These are phyloP conservation scores for Myochromella boudieri DNA, from an alignment of 768 basidiomycete genomes.

Conservation along the genomic window DNA sequence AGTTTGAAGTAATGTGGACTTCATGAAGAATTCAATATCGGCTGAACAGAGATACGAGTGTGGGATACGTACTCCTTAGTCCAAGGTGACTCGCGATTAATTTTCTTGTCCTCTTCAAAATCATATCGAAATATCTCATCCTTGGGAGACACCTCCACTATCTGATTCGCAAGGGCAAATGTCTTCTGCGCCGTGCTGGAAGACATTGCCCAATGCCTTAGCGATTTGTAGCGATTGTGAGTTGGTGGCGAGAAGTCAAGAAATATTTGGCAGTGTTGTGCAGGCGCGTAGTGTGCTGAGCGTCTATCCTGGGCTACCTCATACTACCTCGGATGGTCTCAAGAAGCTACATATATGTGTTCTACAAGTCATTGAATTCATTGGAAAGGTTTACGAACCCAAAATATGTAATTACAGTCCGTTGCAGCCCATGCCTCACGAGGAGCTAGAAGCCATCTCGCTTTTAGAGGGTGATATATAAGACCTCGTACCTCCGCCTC, in stretches of 20 bases:
- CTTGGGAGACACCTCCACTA: conserved; percentile 67
- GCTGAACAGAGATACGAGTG: conserved; percentile 2
- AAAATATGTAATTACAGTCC: conserved; percentile 81
- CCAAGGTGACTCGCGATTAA: conserved; percentile 80
- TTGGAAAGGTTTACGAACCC: conserved; percentile 69
- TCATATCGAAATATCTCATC: conserved; percentile 83
- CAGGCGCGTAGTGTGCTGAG: background rate
- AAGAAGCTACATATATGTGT: too few species aligned
- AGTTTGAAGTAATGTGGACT: conserved; percentile 83
- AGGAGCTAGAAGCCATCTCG: conserved; percentile 69
- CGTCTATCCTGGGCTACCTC: background rate
- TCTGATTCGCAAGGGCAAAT: conserved; percentile 71
- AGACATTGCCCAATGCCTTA: conserved; percentile 19
- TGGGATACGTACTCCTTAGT: conserved; percentile 66
- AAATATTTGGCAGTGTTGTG: conserved; percentile 2
- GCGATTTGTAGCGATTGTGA: background rate
- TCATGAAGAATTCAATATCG: conserved; percentile 4
- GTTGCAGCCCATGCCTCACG: conserved; percentile 53
- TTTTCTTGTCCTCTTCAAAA: conserved; percentile 59
- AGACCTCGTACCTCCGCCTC: conserved; percentile 83
- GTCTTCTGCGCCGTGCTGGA: conserved; percentile 68
- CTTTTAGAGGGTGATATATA: conserved; percentile 70
- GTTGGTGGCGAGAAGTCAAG: background rate
- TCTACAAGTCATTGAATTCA: background rate
- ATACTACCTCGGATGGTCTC: background rate